Conservation (phyloP, 1,284 basidiomycete species). For the Pseudozyma sp. region DNA sequence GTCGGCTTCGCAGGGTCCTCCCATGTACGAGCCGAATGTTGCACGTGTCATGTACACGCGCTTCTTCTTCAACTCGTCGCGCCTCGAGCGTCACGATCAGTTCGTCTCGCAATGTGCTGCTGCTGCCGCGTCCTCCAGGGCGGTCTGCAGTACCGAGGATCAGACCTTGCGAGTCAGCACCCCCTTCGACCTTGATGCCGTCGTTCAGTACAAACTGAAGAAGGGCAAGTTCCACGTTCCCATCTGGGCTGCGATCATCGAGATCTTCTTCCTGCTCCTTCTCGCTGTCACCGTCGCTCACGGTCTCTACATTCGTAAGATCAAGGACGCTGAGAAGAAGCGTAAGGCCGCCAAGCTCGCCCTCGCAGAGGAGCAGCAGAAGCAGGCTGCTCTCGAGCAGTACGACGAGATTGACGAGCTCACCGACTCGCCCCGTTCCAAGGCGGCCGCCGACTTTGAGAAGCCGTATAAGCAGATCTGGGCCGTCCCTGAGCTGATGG, state of each 20-base stretch:
- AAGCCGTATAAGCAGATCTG: conserved; percentile 51
- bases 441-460: conserved; percentile 35
- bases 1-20: conserved; percentile 46
- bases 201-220: conserved; percentile 16
- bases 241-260: conserved; percentile 42
- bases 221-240: conserved; percentile 37
- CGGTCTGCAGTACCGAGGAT: conserved; percentile 58
- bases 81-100: conserved; percentile 37
- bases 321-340: conserved; percentile 45
- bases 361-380: conserved; percentile 29
- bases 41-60: conserved; percentile 56
- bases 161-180: conserved; percentile 48
- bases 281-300: conserved; percentile 48
- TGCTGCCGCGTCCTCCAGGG: conserved; percentile 16
- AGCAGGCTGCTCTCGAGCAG: conserved; percentile 16
- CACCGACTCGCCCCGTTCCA: conserved; percentile 29
- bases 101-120: conserved; percentile 46
- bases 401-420: conserved; percentile 30
- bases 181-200: conserved; percentile 33
- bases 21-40: conserved; percentile 35
- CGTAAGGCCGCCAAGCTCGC: conserved; percentile 32
- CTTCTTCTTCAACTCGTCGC: conserved; percentile 63
- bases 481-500: conserved; percentile 49
- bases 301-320: conserved; percentile 43
- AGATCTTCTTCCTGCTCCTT: conserved; percentile 37